Evolutionary conservation across 2,329 filamentous ascomycete genomes (phyloP), one percentile per base, ranked within the genome.

Genomic region (Cytospora piceicola): DNA sequence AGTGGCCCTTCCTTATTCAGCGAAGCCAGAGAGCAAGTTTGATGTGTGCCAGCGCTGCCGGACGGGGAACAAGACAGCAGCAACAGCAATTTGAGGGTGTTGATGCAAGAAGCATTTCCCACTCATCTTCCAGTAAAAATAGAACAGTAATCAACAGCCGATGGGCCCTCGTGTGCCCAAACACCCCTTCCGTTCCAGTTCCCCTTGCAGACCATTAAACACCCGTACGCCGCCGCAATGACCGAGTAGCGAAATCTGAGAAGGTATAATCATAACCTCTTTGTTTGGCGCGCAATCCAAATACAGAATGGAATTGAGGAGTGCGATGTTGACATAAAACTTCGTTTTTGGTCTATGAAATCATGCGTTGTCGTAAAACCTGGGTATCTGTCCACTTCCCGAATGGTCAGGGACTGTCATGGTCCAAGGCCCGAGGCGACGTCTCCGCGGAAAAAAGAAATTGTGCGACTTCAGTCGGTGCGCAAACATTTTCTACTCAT

Each of bases 401-500:
- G 58, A 62, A 49, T 57, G 46, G 27, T 59, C 52, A 61, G 46
- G 42, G 58, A 49, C 34, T 64, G 58, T 58, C 58, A 32, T 51
- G 58, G 52, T 61, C 42, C 61, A 55, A 61, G 54, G 60, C 63
- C 58, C 29, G 55, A 60, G 63, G 57, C 55, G 30, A 39, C 52
- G 22, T 39, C 22, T 57, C 29, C 27, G 22, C 14, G 56, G 30
- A 24, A n/a, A 58, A 30, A 4, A 24, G 17, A 58, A 30, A 4
- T 53, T 30, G 49, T 59, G 29, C 29, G 51, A n/a, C 61, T 61
- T 42, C n/a, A 15, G 34, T 46, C 58, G 60, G 32, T 61, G 42
- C n/a, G 27, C 15, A 42, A 53, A 32, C n/a, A 73, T 67, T 82
- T 75, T 67, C 86, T 80, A 67, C 87, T 84, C 66, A 86, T 77